Base-by-base conservation (phyloP, 2,329 filamentous ascomycete species). In the Colletotrichum sp. region DNA sequence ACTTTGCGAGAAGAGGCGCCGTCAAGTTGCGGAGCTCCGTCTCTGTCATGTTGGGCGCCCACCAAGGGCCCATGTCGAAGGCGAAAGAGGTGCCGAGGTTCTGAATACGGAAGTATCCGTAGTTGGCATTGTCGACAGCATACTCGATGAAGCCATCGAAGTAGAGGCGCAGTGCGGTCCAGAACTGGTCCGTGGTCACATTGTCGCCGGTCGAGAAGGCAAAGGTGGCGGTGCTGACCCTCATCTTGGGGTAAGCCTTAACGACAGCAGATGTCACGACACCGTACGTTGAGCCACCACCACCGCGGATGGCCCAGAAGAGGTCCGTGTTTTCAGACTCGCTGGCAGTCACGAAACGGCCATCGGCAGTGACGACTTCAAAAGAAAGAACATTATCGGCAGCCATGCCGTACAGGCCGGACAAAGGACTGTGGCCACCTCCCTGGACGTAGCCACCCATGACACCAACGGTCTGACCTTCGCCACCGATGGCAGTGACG, bases 291-390 rank as follows among this genome's bases (percentile, higher is more conserved):
- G 82, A 84, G 21, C 83, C 83, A 28, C 87, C 87, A 7, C 85
- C 77, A 16, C 92, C 91, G 75, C 89, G 84, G 75, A 93, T 85
- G 1, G 92, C 92, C 92, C 92, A 94, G 81, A 92, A 94, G 1
- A 94, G 82, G 69, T 94, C 92, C 0, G 83, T 74, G 74, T 93
- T 87, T 39, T 89, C 83, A 16, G 88, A 86, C 55, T 89, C 88
- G 64, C 90, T 92, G 2, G 88, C 87, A 0, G 84, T 86, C 3
- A 92, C 61, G 12, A 90, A 84, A 15, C 87, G 80, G 0, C 92
- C 91, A 8, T 80, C 79, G 0, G 88, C 88, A 2, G 89, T 90
- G 2, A 94, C 88, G 1, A 93, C 83, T 52, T 92, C 87, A 82
- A 90, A 87, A 77, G 92, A 87, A 4, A 94, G 82, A 3, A 92